Evolutionary conservation across 2,329 filamentous ascomycete species (phyloP), one percentile per base, ranked within the genome.

Genomic region (Proliferodiscus dingleyae): DNA sequence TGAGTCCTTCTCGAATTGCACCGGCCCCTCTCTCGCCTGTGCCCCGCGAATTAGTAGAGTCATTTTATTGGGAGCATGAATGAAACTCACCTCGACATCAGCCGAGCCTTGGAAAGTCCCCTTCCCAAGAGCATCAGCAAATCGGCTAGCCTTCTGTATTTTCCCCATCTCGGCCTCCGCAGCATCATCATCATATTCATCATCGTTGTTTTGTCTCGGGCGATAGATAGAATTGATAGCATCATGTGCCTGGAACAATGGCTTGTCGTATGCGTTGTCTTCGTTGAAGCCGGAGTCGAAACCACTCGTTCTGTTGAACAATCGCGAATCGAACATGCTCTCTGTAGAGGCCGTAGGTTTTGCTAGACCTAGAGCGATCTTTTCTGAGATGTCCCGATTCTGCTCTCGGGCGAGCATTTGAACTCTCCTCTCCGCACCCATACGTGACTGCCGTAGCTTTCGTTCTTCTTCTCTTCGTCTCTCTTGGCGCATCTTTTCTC

Each of bases 251-350:
- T 90, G 90, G 64, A 98, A 98, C 6, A 98, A 73, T 16, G 93
- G 93, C 69, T 97, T 97, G 66, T 97, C 93, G 70, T 97, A 98
- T 0, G 84, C 82, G 62, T 98, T 93, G 66, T 98, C 93, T 66
- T 98, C 93, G 66, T 98, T 98, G 75, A 96, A 89, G 0, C 91
- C 93, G 42, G 83, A 79, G 57, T 89, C 85, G 64, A 98, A 94
- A 0, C 93, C 93, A 58, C 86, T 90, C 5, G 83, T 85, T 68
- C 95, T 89, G 68, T 97, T 96, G 70, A 98, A 98, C 23, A 98
- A 70, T 32, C 93, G 78, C 2, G 89, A 94, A 69, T 98, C 93
- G 71, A 94, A 98, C 93, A 97, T 97, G 19, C 87, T 83, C 66
- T 98, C 93, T 45, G 85, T 85, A 41, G 83, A 87, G 63, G 93